phyloP scores from a whole-genome alignment of 108 stramenopile species.

The Fragilaria radians region DNA sequence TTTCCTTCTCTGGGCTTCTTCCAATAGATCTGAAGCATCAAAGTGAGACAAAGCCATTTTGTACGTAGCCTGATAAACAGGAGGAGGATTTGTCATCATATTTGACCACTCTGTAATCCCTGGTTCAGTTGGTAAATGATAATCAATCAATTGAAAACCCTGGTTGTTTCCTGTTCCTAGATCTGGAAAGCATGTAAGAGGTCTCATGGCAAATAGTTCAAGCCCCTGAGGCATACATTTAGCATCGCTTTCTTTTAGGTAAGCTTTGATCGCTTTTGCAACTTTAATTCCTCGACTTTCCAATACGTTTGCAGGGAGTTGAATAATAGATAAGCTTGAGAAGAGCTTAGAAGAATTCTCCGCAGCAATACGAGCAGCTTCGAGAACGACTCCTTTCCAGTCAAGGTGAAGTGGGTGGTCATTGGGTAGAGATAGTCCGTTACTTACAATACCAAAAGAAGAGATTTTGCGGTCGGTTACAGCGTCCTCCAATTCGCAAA shows the following conservation, averaged over 20 bases:
- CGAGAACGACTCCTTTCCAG: constrained; percentile 43
- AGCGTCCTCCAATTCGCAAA: constrained; percentile 47
- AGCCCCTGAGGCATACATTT: constrained; percentile 13
- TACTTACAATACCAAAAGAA: constrained; percentile 69
- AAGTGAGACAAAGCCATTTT: constrained; percentile 67
- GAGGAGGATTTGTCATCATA: constrained; percentile 43
- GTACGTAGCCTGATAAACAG: too few species aligned
- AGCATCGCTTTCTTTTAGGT: constrained; percentile 15
- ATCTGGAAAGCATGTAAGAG: constrained; percentile 71
- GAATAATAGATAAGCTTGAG: constrained; percentile 41
- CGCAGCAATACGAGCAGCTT: constrained; percentile 32
- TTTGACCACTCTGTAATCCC: constrained; percentile 28
- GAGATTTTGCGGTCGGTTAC: constrained; percentile 26
- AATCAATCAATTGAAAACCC: constrained; percentile 51
- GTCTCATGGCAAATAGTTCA: constrained; percentile 56
- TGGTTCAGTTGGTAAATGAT: constrained; percentile 31
- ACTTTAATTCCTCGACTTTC: constrained; percentile 63
- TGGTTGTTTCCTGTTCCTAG: constrained; percentile 42
- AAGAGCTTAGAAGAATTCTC: constrained; percentile 17
- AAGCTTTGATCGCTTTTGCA: constrained; percentile 39
- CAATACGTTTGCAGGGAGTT: constrained; percentile 69
- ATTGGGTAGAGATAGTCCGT: constrained; percentile 61
- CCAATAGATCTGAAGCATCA: constrained; percentile 69
- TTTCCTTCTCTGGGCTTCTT: constrained; percentile 49
- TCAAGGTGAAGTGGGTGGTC: constrained; percentile 52